Percentiles rank a stretch among this genome's conserved stretches.
phyloP scores from a whole-genome alignment of 345 rosid species.

The Toxicodendron radicans region DNA sequence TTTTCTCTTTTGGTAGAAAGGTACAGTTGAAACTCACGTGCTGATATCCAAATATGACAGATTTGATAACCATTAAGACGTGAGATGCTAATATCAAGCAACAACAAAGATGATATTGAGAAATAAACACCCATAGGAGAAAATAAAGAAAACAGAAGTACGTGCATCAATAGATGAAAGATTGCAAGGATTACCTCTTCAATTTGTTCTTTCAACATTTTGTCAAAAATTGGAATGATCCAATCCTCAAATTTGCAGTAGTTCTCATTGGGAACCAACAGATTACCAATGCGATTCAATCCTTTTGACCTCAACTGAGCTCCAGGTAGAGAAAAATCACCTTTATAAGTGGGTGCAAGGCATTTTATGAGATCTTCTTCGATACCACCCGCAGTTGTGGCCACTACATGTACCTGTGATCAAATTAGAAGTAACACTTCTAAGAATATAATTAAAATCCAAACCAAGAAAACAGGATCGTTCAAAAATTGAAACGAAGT shows the following conservation, averaged over 20 bases:
- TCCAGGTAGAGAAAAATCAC: conserved; percentile 84
- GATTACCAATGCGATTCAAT: conserved; percentile 87
- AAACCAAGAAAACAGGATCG: not conserved
- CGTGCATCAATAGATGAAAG: not conserved
- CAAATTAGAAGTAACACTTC: conserved; percentile 15
- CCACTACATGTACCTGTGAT: conserved; percentile 88
- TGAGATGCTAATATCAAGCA: no score
- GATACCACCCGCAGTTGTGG: conserved; percentile 93
- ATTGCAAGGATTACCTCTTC: conserved; percentile 57
- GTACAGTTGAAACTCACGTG: not conserved
- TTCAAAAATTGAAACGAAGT: not conserved
- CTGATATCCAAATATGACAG: not conserved
- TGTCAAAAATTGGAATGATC: conserved; percentile 87
- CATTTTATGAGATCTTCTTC: conserved; percentile 98
- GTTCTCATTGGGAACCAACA: conserved; percentile 91
- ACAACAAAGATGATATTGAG: no score
- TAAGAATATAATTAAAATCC: conserved; percentile 3
- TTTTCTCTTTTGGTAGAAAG: not conserved
- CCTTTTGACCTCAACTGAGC: conserved; percentile 77
- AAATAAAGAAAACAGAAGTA: not conserved
- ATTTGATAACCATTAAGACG: not conserved
- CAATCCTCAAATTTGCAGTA: conserved; percentile 98
- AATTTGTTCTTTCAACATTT: conserved; percentile 86
- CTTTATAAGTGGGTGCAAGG: conserved; percentile 88
- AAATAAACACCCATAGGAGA: not conserved